Evolutionary conservation across 169 alveolate genomes (phyloP).

Genomic region (Theileria equi): DNA sequence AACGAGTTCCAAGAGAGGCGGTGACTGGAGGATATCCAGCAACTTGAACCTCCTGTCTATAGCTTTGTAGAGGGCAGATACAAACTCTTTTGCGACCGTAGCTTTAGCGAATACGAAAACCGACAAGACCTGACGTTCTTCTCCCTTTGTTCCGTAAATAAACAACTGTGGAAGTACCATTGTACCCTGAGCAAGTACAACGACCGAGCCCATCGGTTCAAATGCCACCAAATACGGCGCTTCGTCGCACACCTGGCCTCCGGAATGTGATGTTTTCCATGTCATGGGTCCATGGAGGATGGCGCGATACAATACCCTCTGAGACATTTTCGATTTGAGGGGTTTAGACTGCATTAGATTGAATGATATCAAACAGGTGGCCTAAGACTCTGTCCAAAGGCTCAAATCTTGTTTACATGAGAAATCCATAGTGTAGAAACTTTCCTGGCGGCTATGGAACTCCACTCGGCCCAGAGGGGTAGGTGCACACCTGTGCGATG

Average conservation of each 20-base stretch:
- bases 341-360: too few relatives aligned
- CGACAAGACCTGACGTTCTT: slow-evolving; percentile 35
- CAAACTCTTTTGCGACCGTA: slow-evolving; percentile 27
- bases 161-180: slow-evolving; percentile 10
- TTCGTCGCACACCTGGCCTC: not conserved
- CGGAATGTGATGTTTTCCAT: slow-evolving; percentile 41
- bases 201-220: slow-evolving; percentile 43
- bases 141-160: slow-evolving; percentile 15
- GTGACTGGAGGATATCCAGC: slow-evolving; percentile 33
- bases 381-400: too few relatives aligned
- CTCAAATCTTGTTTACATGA: too few relatives aligned
- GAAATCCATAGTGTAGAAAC: too few relatives aligned
- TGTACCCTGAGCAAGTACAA: slow-evolving; percentile 44
- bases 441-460: too few relatives aligned
- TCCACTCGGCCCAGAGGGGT: too few relatives aligned
- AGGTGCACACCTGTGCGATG: too few relatives aligned
- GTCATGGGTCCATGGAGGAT: slow-evolving; percentile 59
- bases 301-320: slow-evolving; percentile 41
- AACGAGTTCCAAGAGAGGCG: slow-evolving; percentile 26
- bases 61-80: slow-evolving; percentile 27
- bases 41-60: slow-evolving; percentile 16
- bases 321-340: too few relatives aligned
- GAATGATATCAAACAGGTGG: too few relatives aligned
- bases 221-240: slow-evolving; percentile 54
- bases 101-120: slow-evolving; percentile 28